phyloP scores from a whole-genome alignment of 2,329 filamentous ascomycete genomes.

The Verticillium albo-atrum region DNA sequence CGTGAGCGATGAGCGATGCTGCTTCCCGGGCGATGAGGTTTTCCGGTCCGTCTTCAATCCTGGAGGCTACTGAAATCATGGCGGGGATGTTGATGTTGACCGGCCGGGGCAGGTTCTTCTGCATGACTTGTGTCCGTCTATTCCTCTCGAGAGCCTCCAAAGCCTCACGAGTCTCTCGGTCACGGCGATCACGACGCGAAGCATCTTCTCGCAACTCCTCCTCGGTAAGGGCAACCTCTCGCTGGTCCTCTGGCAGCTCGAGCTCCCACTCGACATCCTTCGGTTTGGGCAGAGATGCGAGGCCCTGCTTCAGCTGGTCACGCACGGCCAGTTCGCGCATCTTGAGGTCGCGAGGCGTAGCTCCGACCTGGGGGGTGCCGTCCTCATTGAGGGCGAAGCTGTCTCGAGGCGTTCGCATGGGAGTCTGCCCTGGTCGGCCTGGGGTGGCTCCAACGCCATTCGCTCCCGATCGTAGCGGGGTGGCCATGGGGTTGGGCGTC shows the following conservation, averaged over 20 bases:
- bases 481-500: slow-evolving; percentile 96
- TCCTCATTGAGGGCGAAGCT: slow-evolving; percentile 77
- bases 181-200: slow-evolving; percentile 74
- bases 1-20: slow-evolving; percentile 74
- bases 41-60: slow-evolving; percentile 59
- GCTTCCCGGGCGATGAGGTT: slow-evolving; percentile 71
- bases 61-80: slow-evolving; percentile 55
- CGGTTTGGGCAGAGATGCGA: slow-evolving; percentile 84
- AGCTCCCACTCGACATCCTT: slow-evolving; percentile 94
- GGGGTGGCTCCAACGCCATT: slow-evolving; percentile 67
- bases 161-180: slow-evolving; percentile 68
- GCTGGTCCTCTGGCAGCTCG: slow-evolving; percentile 79
- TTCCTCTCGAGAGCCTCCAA: slow-evolving; percentile 73
- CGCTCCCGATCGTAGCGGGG: slow-evolving; percentile 65
- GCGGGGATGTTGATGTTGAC: slow-evolving; percentile 64
- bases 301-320: slow-evolving; percentile 62
- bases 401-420: slow-evolving; percentile 83
- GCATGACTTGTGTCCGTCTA: slow-evolving; percentile 86
- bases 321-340: slow-evolving; percentile 65
- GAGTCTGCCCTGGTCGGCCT: slow-evolving; percentile 69
- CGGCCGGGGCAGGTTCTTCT: slow-evolving; percentile 76
- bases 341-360: slow-evolving; percentile 73
- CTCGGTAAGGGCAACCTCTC: slow-evolving; percentile 46
- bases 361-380: slow-evolving; percentile 62
- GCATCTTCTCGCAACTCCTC: slow-evolving; percentile 52